Evolutionary conservation across 176 grass and related monocot species (phyloP).

Genomic region (Rhynchospora pubera): DNA sequence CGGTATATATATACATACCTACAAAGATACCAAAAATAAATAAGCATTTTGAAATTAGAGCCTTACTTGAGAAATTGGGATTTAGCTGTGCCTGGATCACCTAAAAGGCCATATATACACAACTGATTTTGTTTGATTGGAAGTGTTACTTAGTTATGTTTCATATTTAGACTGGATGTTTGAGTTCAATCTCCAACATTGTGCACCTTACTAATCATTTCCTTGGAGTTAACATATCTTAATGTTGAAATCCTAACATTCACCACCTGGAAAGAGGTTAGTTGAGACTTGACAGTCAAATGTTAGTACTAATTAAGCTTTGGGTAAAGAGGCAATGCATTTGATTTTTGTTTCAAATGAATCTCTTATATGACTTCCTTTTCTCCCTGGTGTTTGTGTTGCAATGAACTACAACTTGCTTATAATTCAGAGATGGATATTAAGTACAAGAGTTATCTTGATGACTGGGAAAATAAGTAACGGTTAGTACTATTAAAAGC

Average conservation of each 20-base stretch:
- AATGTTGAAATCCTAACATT: neutral
- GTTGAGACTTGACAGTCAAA: neutral
- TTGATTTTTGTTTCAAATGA: neutral
- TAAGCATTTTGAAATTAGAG: neutral
- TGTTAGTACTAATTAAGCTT: neutral
- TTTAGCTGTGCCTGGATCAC: constrained; percentile 99
- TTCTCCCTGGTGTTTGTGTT: neutral
- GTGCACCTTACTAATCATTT: too few species aligned
- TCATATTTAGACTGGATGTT: neutral
- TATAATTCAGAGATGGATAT: constrained; percentile 71
- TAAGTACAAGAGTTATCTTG: constrained; percentile 74
- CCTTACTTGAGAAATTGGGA: constrained; percentile 99
- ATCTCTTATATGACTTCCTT: neutral
- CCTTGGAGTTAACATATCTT: neutral
- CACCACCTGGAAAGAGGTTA: neutral
- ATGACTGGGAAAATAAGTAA: constrained; percentile 54
- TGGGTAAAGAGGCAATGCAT: neutral
- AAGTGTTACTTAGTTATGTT: neutral
- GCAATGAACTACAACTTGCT: neutral
- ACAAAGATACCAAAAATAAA: neutral
- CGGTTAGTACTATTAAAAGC: too few species aligned
- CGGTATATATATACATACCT: constrained; percentile 10
- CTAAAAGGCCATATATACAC: constrained; percentile 75
- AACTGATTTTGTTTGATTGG: too few species aligned
- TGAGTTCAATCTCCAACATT: neutral